Base-by-base conservation (phyloP, 192 early-diverging fungal genomes). In the Funneliformis mosseae region DNA sequence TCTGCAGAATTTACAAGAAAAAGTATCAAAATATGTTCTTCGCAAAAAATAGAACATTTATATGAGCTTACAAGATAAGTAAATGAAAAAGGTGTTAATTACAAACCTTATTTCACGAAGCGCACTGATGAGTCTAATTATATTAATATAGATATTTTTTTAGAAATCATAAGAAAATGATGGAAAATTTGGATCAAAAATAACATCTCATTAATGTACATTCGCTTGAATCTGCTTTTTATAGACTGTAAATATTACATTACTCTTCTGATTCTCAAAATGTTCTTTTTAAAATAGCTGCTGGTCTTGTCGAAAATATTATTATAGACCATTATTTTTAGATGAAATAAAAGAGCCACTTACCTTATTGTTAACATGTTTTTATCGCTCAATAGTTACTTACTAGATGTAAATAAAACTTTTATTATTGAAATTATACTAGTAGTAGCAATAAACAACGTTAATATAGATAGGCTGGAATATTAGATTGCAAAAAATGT, bases 361-460 rank as follows among this genome's bases (percentile, higher is more conserved):
- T 62, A 77, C 23, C 21, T 64, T 5, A 10, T 62, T 7, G 45
- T 77, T 77, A 42, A 2, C 66, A 33, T 42, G 27, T 77, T 77
- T 77, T 64, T 77, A 64, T 61, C 63, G 3, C 61, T 77, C 41
- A 77, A 77, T 77, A 41, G 55, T 77, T 77, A 77, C 66, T 66
- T 66, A 4, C 9, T 77, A 25, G 10, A 11, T 59, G 41, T 41
- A 7, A 41, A 77, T 63, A 61, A 77, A 77, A n/a, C 21, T 38
- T 74, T 46, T 12, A 39, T 16, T 55, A 41, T 38, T 7, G 18
- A 70, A 70, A 70, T 70, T 70, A 70, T 14, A 18, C 9, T 4
- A 43, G 73, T 45, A 11, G 46, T 74, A 74, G 73, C 38, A 27
- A 64, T 18, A 33, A 41, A 62, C 43, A 33, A 64, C 12, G 23